Base-by-base conservation (phyloP, 768 basidiomycete species). In the Mycena leptocephala region DNA sequence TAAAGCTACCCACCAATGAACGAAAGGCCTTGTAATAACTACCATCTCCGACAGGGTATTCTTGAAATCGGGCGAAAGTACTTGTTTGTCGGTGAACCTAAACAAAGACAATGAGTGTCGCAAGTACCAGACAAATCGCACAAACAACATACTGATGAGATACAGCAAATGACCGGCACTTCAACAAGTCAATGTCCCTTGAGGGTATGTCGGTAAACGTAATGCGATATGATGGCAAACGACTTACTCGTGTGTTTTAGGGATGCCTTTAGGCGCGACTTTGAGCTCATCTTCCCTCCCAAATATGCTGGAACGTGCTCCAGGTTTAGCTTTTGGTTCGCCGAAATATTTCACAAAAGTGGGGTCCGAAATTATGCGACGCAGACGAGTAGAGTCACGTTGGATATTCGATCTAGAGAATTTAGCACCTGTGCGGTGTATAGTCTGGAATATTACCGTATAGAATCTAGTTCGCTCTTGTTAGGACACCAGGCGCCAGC, bases 121-220 rank as follows among this genome's bases (percentile, higher is more conserved):
- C 24, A 61, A 39, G 56, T 24, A 61, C 55, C 16, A 39, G 30
- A 63, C 66, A 39, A 46, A 62, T 22, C 61, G 70, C 46, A 66
- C 41, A 51, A 63, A 53, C 24, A 7, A 85, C 88, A 64, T 76
- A 95, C 95, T 82, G 82, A 77, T 93, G 89, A 0, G 89, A 82
- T 3, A 97, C 95, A 3, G 90, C 93, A 39, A 96, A 92, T 22
- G 93, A 93, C 30, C 96, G 92, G 75, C 95, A 94, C 84, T 95
- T 96, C 76, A 99, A 86, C 63, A 99, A 85, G 83, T 98, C 97
- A 78, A 99, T 99, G 82, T 99, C 96, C 83, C 94, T 95, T 74
- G 39, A 69, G 26, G 33, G 32, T 11, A 73, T 46, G 32, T 62
- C 46, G 26, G 68, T 43, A 55, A 65, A 63, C 20, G 65, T 59